phyloP scores from a whole-genome alignment of 768 basidiomycete genomes.

The Kwoniella bestiolae region DNA sequence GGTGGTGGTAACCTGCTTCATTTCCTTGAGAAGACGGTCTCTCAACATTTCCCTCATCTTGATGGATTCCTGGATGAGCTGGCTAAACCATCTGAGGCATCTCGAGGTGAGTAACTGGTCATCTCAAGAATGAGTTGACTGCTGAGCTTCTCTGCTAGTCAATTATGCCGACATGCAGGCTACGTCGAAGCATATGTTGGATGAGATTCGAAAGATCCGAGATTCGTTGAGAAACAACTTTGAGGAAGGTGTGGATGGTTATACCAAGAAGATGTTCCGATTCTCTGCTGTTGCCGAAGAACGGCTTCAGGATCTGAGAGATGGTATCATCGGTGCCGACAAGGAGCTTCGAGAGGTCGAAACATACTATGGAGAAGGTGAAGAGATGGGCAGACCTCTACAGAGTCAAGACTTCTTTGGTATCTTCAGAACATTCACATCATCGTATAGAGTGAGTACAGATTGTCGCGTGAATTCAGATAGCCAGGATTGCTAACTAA shows the following conservation, averaged over 20 bases:
- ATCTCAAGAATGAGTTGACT: conserved; percentile 7
- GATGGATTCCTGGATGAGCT: conserved; percentile 87
- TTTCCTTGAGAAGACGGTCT: conserved; percentile 86
- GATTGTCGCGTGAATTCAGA: too few species aligned
- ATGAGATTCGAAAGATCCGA: conserved; percentile 78
- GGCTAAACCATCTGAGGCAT: conserved; percentile 85
- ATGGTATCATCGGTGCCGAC: conserved; percentile 85
- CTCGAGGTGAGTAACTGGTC: conserved; percentile 68
- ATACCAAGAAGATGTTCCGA: conserved; percentile 88
- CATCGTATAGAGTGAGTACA: conserved; percentile 68
- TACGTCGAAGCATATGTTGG: conserved; percentile 71
- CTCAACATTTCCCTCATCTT: conserved; percentile 84
- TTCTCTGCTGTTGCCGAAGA: conserved; percentile 77
- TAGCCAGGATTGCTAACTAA: background rate
- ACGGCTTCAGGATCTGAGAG: conserved; percentile 79
- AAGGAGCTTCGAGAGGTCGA: conserved; percentile 81
- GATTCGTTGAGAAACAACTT: conserved; percentile 81
- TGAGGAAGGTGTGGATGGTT: conserved; percentile 75
- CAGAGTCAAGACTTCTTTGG: conserved; percentile 86
- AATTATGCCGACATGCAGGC: conserved; percentile 41
- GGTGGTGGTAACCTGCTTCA: conserved; percentile 93
- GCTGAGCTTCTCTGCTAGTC: conserved; percentile 21
- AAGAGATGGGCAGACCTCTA: conserved; percentile 58
- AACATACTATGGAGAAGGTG: conserved; percentile 91
- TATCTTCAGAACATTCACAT: conserved; percentile 95